Evolutionary conservation across 129 eudicot species (phyloP), one percentile per base, ranked within the genome.

Genomic region (Apium graveolens): DNA sequence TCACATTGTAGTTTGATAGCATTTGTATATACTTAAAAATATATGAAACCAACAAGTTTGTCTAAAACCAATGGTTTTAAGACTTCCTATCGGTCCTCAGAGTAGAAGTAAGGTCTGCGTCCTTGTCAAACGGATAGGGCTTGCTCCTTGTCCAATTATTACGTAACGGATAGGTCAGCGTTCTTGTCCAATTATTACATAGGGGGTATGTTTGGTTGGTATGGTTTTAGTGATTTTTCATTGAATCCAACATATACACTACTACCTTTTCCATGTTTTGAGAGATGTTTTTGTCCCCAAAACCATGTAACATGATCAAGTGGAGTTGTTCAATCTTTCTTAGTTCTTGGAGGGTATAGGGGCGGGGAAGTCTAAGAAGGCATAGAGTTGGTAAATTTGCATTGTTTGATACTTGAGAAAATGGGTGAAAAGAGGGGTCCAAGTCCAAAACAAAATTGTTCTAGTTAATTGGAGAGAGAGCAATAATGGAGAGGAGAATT

Each of bases 401-500:
- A 49, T 45, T 60, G 68, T 60, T 60, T 60, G 68, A 60, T 26
- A 60, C 68, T 60, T 66, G 72, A 66, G 39, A 66, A 66, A 32
- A 34, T 46, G 78, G 51, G 70, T 53, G 62, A 70, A 5, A n/a
- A 1, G 70, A 41, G 55, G 80, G 81, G 75, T 57, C 88, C 85
- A 70, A 82, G 84, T 82, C 83, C 70, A 82, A 82, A 86, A 83
- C 87, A 81, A 80, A 82, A 80, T 69, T 51, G 51, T 83, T 78
- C 76, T 4, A 82, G 87, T 83, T 80, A 71, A 71, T 71, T 71
- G 76, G 76, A n/a, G 53, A 39, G 53, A 39, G 76, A 79, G 82
- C 88, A 90, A 87, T 84, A 88, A 89, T 89, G 81, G 83, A 24
- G 76, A 20, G 55, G 55, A 81, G 85, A 83, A 87, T 84, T 87